Evolutionary conservation across 306 rosid genomes (phyloP), one percentile per base, ranked within the genome.

Genomic region (Hippophae rhamnoides): DNA sequence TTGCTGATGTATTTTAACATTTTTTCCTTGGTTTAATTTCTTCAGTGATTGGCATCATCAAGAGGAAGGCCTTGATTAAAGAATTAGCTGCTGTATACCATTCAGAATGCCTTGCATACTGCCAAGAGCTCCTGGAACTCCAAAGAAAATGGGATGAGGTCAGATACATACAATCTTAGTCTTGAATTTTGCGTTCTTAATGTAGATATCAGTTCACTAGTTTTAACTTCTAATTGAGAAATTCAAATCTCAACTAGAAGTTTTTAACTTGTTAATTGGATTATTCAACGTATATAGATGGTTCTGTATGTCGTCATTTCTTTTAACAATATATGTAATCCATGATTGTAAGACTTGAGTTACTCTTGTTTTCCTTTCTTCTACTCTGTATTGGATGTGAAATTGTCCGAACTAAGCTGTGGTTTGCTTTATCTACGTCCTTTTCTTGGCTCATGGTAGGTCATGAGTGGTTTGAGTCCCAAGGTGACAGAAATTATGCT

Each of bases 71-170:
- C 25, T 68, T 87, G 80, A 85, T 90, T 70, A 90, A 85, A 64
- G 94, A 90, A 60, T 75, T 90, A 60, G 97, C 94, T 59, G 86
- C 89, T 27, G 81, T 62, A 12, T 90, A 84, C 71, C 95, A 90
- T 69, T 83, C 90, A 0, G 94, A 92, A 75, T 87, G 98, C 69
- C 98, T 92, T 62, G 52, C 79, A 40, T 84, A 84, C 64, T 92
- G 99, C 72, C 95, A 92, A 80, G 85, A 92, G 70, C 93, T 88
- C 61, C 74, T 88, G 68, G 96, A 92, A 72, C 97, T 87, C 69
- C 95, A 86, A 70, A 74, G 77, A 41, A 92, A 88, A 62, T 79
- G 85, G 82, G 86, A 92, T 6, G 95, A 92, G 96, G 99, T 92
- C 26, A 65, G 79, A 25, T 47, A 44, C 48, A 10, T 49, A 14